Base-by-base conservation (phyloP, 2,329 filamentous ascomycete genomes). In the Emmonsia crescens region DNA sequence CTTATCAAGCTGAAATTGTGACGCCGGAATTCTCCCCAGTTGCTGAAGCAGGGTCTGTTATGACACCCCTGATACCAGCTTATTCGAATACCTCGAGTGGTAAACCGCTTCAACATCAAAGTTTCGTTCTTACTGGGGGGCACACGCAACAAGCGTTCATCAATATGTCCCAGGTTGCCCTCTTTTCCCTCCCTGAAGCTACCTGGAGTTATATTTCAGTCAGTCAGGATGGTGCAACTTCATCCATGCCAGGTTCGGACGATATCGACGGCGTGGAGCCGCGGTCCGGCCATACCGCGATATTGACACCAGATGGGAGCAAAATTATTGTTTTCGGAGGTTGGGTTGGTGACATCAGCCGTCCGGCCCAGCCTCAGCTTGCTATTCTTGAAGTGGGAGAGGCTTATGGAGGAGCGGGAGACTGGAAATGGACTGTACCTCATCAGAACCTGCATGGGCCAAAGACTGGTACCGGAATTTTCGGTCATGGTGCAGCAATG, bases 151-250 rank as follows among this genome's bases (percentile, higher is more conserved):
- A 79, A 19, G 92, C 91, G 0, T 96, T 96, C 71, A 87, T 96
- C 76, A 96, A 96, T 73, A 96, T 96, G 88, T 95, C 90, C 61
- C 89, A 91, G 51, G 84, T 93, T 1, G 93, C 91, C 0, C 78
- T 96, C 1, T 96, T 92, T 80, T 92, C 86, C 60, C 78, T 96
- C 6, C 93, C 93, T 0, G 88, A 95, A 69, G 86, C 91, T 70
- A 87, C 83, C 60, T 97, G 93, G 93, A 87, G 85, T 33, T 96
- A 93, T 72, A 78, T 95, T 31, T 79, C 82, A 1, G 84, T 92
- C n/a, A 77, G 82, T 16, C 74, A 77, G 3, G 76, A 80, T 1
- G 62, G 68, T 19, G 33, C 62, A 33, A 65, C 65, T 31, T 82
- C 77, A 60, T 82, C 82, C 0, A 85, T 89, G 67, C 77, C 89